Conservation (phyloP, 257 asterid genomes). For the Schizonepeta tenuifolia region DNA sequence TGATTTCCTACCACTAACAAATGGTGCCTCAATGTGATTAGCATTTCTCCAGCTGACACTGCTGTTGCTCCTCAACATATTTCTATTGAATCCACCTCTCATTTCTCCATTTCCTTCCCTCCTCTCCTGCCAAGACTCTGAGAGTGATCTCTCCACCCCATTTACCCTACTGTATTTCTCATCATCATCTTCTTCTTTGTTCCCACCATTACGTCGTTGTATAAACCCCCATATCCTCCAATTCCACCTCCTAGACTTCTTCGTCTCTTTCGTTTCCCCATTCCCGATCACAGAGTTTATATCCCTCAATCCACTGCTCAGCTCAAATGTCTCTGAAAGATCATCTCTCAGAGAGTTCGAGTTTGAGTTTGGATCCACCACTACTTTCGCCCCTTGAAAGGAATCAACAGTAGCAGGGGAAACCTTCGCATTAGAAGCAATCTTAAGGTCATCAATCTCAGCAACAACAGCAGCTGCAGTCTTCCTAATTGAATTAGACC, state of each 20-base stretch:
- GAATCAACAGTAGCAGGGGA: conserved; percentile 54
- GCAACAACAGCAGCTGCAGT: conserved; percentile 86
- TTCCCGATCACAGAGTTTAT: conserved; percentile 45
- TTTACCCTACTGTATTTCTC: conserved; percentile 54
- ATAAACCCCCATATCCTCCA: conserved; percentile 75
- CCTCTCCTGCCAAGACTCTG: conserved; percentile 73
- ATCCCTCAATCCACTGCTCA: conserved; percentile 66
- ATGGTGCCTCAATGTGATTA: conserved; percentile 50
- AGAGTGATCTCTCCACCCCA: conserved; percentile 74
- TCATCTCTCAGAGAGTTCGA: conserved; percentile 77
- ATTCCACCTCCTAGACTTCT: conserved; percentile 70
- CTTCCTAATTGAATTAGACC: conserved; percentile 82
- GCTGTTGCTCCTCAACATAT: conserved; percentile 68
- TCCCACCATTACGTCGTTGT: conserved; percentile 50
- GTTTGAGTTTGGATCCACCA: conserved; percentile 57
- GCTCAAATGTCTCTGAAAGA: conserved; percentile 69
- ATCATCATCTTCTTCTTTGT: conserved; percentile 58
- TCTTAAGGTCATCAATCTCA: conserved; percentile 74
- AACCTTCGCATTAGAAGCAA: conserved; percentile 56
- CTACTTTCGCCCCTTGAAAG: conserved; percentile 50
- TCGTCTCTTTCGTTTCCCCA: conserved; percentile 63
- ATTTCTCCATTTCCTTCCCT: conserved; percentile 45
- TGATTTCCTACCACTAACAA: conserved; percentile 60
- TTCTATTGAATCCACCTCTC: conserved; percentile 50
- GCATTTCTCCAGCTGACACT: conserved; percentile 80